A percentile compares a stretch with the other conserved stretches of the same genome.
Conservation (phyloP, 192 early-diverging fungal species). For the Piromyces finnis region DNA sequence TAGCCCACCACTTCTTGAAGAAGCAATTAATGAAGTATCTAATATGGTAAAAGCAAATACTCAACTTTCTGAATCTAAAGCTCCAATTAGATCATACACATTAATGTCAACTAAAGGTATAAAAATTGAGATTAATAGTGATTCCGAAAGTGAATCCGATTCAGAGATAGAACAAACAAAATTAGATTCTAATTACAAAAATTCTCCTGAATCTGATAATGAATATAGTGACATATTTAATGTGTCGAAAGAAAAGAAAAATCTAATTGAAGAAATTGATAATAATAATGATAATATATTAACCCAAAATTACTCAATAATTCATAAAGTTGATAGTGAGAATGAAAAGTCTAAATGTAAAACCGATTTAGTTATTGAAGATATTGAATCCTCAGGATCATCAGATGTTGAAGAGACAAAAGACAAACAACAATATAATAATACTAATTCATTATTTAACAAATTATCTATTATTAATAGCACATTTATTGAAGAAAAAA, state of each 20-base stretch:
- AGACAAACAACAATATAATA: no score
- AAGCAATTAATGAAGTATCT: background rate
- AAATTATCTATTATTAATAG: no score
- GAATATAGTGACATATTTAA: background rate
- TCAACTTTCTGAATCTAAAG: background rate
- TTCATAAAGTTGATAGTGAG: background rate
- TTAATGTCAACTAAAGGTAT: background rate
- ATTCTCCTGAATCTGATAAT: background rate
- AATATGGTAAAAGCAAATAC: background rate
- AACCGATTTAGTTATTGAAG: background rate
- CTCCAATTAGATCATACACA: background rate
- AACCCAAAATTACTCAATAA: background rate
- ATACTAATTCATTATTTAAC: no score
- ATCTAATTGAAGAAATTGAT: background rate
- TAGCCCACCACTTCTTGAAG: background rate
- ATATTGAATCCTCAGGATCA: background rate
- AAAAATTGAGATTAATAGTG: background rate
- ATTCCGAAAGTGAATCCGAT: background rate
- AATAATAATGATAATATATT: background rate
- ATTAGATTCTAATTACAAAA: background rate
- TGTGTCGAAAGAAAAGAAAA: background rate
- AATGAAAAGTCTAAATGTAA: background rate
- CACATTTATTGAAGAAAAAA: no score
- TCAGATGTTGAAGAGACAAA: no score
- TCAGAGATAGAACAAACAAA: background rate